Base-by-base conservation (phyloP, 768 basidiomycete genomes). In the Phallus indusiatus region DNA sequence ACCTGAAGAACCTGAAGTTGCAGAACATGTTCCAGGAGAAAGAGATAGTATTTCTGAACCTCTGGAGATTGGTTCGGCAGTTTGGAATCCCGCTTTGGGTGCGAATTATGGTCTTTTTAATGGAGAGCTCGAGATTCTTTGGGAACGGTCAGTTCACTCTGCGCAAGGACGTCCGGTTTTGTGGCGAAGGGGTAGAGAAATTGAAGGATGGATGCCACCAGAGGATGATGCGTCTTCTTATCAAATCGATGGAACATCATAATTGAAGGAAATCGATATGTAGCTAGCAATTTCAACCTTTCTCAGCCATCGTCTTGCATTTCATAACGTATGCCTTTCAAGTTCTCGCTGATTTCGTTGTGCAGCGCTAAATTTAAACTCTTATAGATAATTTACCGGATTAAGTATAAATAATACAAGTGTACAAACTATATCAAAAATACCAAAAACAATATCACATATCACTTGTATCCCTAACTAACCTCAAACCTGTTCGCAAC, bases 41-140 rank as follows among this genome's bases (percentile, higher is more conserved):
- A 63, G 59, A 42, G 18, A 33, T 22, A 53, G 55, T 34, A 21
- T 47, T 18, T 51, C 61, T 7, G 36, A 64, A 6, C 60, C 62
- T 14, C 66, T 68, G 5, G 53, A 64, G 36, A 63, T 81, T 8
- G 82, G 83, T 11, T 72, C 79, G 5, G 79, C 82, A 3, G 71
- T 85, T 36, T 88, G 85, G 76, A 92, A 93, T 67, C 76, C 80
- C 1, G 85, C 88, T 1, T 72, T 93, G 5, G 74, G 73, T 6
- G 78, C 81, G 3, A 63, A 72, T 47, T 63, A 68, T 5, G 86
- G 87, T 3, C 52, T 90, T 22, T 70, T 93, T 36, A 68, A 75
- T 1, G 84, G 84, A 1, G 71, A 78, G 54, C 69, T 86, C 62
- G 85, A 90, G 64, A 71, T 84, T 1, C 76, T 87, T 2, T 88